Conservation (phyloP, 345 rosid species). For the Lepidium didymum region DNA sequence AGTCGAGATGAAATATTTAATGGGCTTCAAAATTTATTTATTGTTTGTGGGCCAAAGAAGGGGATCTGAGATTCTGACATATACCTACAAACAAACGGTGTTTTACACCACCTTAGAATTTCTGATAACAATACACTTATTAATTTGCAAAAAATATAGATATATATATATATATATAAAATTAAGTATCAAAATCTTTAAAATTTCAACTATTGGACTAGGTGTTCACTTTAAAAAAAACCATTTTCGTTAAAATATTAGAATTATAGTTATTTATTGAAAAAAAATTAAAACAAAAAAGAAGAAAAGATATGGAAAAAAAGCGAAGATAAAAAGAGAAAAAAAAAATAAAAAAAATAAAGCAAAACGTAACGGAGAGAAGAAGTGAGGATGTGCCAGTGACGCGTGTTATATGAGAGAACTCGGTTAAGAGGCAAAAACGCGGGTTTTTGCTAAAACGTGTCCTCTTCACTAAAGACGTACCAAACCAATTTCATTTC, state of each 20-base stretch:
- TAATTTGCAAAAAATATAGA: too few species aligned
- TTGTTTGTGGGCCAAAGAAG: too few species aligned
- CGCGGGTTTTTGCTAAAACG: constrained; percentile 28
- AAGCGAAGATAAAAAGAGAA: constrained; percentile 1
- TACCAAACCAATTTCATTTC: constrained; percentile 24
- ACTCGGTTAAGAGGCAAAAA: constrained; percentile 16
- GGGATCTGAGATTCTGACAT: too few species aligned
- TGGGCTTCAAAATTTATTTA: too few species aligned
- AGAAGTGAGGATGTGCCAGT: background rate
- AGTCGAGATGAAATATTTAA: too few species aligned
- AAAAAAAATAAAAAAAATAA: background rate
- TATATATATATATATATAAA: too few species aligned
- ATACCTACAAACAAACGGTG: too few species aligned
- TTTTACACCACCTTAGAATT: too few species aligned
- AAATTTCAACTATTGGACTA: too few species aligned
- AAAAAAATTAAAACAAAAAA: background rate
- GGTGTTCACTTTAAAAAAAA: too few species aligned
- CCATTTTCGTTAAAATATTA: background rate
- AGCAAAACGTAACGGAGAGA: constrained; percentile 17
- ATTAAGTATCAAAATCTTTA: too few species aligned
- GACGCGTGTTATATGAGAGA: constrained; percentile 20
- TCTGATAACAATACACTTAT: too few species aligned
- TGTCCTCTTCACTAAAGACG: constrained; percentile 31
- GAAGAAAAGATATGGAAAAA: background rate
- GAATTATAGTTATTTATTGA: background rate